A percentile compares a stretch with the other conserved stretches of the same genome.
Conservation (phyloP, 179 eudicot species). For the Corrigiola litoralis region DNA sequence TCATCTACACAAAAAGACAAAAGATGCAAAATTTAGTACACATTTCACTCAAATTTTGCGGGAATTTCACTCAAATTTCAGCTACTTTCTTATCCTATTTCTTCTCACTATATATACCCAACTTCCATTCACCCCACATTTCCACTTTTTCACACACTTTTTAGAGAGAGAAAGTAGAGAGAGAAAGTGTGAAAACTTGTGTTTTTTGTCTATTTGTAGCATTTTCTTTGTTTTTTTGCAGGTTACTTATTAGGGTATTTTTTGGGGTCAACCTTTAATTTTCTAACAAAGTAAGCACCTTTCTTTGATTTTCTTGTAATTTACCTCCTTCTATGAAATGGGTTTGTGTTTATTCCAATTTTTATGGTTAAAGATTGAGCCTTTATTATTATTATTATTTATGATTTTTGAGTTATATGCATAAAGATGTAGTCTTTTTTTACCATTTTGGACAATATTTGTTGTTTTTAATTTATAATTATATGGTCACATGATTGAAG, state of each 20-base stretch:
- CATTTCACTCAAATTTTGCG: constrained; percentile 20
- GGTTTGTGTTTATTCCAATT: neutral
- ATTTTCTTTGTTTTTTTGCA: constrained; percentile 18
- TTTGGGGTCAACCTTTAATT: constrained; percentile 19
- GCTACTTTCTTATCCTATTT: constrained; percentile 29
- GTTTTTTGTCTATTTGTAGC: neutral
- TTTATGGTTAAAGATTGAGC: neutral
- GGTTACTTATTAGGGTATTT: constrained; percentile 22
- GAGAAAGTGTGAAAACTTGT: constrained; percentile 18
- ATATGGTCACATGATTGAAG: neutral
- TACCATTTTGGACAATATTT: neutral
- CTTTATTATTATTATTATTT: neutral
- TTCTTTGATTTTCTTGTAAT: neutral
- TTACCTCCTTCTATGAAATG: constrained; percentile 1
- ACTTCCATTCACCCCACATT: constrained; percentile 2
- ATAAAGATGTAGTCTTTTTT: neutral
- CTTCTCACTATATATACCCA: constrained; percentile 43
- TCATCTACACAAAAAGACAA: neutral
- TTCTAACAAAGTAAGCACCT: constrained; percentile 18
- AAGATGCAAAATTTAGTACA: neutral
- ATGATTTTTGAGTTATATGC: neutral
- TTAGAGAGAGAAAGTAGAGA: constrained; percentile 28
- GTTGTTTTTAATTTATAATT: neutral
- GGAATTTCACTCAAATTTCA: constrained; percentile 39
- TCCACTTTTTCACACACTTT: constrained; percentile 12